Percentiles rank a stretch among this genome's conserved stretches.
Evolutionary conservation across 345 rosid species (phyloP).

Genomic region (Linum lewisii): DNA sequence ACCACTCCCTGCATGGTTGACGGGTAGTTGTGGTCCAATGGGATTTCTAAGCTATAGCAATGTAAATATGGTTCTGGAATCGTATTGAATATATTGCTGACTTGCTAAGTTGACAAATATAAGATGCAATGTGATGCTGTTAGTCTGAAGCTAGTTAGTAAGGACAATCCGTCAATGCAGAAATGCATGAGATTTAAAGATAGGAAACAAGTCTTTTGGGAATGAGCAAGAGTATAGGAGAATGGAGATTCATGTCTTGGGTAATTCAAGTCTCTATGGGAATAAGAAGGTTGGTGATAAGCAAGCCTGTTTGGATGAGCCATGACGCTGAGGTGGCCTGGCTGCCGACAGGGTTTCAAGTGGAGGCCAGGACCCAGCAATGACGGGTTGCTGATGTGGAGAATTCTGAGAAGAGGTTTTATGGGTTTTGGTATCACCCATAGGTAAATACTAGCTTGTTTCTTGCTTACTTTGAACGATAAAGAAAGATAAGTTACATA

Average conservation of each 20-base stretch:
- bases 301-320: conserved; percentile 95
- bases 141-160: background rate
- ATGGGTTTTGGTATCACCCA: conserved; percentile 88
- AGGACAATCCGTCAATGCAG: background rate
- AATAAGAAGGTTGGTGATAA: conserved; percentile 46
- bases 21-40: too few relatives aligned
- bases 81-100: background rate
- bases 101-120: too few relatives aligned
- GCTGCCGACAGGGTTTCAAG: conserved; percentile 67
- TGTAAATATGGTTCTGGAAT: conserved; percentile 2
- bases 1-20: background rate
- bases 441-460: conserved; percentile 36
- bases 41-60: background rate
- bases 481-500: background rate
- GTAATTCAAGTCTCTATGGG: conserved; percentile 48
- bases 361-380: conserved; percentile 65
- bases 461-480: too few relatives aligned
- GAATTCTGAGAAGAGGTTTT: conserved; percentile 51
- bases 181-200: too few relatives aligned
- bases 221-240: conserved; percentile 85
- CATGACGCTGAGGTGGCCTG: conserved; percentile 79
- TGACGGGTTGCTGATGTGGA: conserved; percentile 77
- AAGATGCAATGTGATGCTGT: background rate
- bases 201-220: too few relatives aligned
- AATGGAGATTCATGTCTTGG: conserved; percentile 74